A percentile compares a stretch with the other conserved stretches of the same genome.
Conservation (phyloP, 495 filamentous ascomycete species). For the Staphylotrichum tortipilum region DNA sequence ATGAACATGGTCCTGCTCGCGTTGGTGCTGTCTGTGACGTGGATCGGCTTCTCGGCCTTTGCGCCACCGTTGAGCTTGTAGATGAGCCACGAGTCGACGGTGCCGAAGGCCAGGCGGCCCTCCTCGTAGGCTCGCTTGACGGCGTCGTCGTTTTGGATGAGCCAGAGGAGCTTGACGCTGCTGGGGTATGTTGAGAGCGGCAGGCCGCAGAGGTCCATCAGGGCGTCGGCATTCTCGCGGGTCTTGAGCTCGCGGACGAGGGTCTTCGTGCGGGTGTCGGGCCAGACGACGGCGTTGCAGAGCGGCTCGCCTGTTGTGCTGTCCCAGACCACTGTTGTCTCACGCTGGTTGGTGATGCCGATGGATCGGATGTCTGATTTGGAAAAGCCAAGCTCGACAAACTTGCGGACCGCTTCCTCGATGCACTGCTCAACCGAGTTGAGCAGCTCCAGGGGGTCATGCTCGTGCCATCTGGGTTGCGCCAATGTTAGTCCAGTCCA, state of each 20-base stretch:
- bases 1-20: constrained; percentile 95
- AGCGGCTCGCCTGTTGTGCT: constrained; percentile 75
- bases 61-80: constrained; percentile 85
- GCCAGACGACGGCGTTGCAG: constrained; percentile 88
- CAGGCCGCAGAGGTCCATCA: constrained; percentile 71
- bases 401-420: constrained; percentile 66
- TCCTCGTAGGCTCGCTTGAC: constrained; percentile 74
- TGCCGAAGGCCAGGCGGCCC: constrained; percentile 77
- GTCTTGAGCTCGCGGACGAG: constrained; percentile 76
- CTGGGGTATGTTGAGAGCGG: constrained; percentile 93
- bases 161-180: constrained; percentile 80
- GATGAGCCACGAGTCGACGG: constrained; percentile 88
- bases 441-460: constrained; percentile 75
- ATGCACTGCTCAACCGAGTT: constrained; percentile 77
- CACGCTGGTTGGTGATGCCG: constrained; percentile 91
- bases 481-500: background rate
- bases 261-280: constrained; percentile 74
- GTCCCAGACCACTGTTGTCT: constrained; percentile 91
- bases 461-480: constrained; percentile 79
- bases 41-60: constrained; percentile 44
- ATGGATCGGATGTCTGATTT: constrained; percentile 70
- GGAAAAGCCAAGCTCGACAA: constrained; percentile 61
- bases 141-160: constrained; percentile 61
- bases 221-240: constrained; percentile 54
- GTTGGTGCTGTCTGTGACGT: constrained; percentile 88